These are phyloP conservation scores for Paecilomyces fulvus DNA, from an alignment of 2,329 filamentous ascomycete species.

Conservation along the genomic window DNA sequence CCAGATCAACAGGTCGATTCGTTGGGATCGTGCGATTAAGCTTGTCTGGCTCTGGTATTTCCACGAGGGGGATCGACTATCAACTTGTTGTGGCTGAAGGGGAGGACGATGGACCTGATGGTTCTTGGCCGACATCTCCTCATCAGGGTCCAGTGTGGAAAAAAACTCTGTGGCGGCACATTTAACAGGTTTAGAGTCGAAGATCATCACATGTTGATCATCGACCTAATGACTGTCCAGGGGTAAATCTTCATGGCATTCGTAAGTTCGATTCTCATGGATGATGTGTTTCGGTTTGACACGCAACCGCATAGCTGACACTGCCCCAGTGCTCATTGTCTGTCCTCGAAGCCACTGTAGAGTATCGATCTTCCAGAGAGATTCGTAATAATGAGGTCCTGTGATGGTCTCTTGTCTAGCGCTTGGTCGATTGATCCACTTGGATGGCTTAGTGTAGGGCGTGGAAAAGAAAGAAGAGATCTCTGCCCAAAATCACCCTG, in stretches of 20 bases:
- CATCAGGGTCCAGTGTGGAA: background rate
- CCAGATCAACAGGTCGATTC: background rate
- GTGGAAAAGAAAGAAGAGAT: background rate
- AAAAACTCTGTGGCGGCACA: background rate
- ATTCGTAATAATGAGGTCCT: background rate
- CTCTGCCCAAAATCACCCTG: background rate
- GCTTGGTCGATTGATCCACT: background rate
- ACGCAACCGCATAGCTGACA: background rate
- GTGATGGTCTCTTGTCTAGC: background rate
- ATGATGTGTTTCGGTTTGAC: background rate
- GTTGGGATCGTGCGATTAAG: slow-evolving; percentile 1
- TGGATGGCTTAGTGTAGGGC: background rate
- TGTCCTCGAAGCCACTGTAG: background rate
- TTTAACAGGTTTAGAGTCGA: background rate
- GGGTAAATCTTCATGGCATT: background rate
- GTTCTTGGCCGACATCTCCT: background rate
- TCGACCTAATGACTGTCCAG: background rate
- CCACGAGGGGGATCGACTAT: background rate
- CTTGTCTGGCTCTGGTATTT: slow-evolving; percentile 1
- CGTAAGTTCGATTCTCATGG: too few relatives aligned
- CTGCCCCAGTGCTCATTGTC: background rate
- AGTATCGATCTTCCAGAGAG: background rate
- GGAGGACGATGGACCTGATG: background rate
- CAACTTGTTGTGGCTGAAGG: background rate
- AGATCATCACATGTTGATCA: background rate